A percentile compares a stretch with the other conserved stretches of the same genome.
Conservation (phyloP, 208 protist species). For the Leishmania major region DNA sequence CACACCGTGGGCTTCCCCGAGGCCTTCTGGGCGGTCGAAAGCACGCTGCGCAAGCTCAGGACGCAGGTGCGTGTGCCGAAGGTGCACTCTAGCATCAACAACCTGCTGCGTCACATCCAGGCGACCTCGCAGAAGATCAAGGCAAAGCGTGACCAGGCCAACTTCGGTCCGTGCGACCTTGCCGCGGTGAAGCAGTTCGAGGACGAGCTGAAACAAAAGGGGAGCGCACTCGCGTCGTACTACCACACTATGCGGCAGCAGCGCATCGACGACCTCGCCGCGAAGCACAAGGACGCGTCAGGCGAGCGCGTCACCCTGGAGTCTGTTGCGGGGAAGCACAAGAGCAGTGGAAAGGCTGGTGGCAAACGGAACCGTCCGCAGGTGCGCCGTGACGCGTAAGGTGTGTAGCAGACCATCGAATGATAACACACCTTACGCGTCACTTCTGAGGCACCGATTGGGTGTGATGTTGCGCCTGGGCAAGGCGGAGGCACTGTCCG, state of each 20-base stretch:
- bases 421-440: not conserved
- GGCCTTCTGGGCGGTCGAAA: conserved; percentile 87
- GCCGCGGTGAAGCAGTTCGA: conserved; percentile 82
- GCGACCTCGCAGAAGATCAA: conserved; percentile 65
- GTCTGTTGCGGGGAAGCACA: conserved; percentile 43
- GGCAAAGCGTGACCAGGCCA: conserved; percentile 70
- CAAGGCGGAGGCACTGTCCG: not conserved
- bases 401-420: conserved; percentile 5
- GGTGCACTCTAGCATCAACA: conserved; percentile 74
- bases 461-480: not conserved
- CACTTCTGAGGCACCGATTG: not conserved
- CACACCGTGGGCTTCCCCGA: conserved; percentile 94
- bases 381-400: conserved; percentile 1
- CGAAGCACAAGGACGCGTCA: conserved; percentile 57
- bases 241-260: conserved; percentile 78
- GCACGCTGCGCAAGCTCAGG: conserved; percentile 84
- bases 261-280: conserved; percentile 70
- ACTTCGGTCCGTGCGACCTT: conserved; percentile 84
- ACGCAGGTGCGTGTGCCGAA: conserved; percentile 85
- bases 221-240: conserved; percentile 64
- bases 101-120: conserved; percentile 81
- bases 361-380: conserved; percentile 31
- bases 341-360: conserved; percentile 23
- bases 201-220: conserved; percentile 60
- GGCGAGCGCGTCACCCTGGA: conserved; percentile 83